A percentile compares a stretch with the other conserved stretches of the same genome.
phyloP scores from a whole-genome alignment of 1,284 basidiomycete genomes.

The Heterobasidion parviporum region DNA sequence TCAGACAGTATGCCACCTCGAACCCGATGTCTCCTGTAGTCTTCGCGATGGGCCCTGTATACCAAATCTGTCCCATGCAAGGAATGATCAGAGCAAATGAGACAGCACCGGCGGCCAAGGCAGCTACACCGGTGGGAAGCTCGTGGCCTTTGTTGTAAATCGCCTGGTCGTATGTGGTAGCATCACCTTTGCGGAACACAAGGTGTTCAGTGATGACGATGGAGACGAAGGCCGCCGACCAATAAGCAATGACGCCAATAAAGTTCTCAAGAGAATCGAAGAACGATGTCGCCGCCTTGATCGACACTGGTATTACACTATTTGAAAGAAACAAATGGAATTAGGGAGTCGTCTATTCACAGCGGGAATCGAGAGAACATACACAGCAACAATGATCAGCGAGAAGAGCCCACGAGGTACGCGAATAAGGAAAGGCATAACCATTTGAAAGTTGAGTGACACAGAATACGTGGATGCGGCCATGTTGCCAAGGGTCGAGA shows the following conservation, averaged over 20 bases:
- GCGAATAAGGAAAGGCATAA: constrained; percentile 54
- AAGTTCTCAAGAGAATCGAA: constrained; percentile 61
- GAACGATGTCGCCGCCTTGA: constrained; percentile 61
- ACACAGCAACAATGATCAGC: constrained; percentile 75
- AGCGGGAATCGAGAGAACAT: constrained; percentile 17
- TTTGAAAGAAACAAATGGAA: not conserved
- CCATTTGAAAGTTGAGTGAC: constrained; percentile 75
- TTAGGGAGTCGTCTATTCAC: not conserved
- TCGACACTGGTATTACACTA: constrained; percentile 48
- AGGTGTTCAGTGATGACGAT: constrained; percentile 60
- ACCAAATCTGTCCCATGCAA: constrained; percentile 69
- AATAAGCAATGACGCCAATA: constrained; percentile 70
- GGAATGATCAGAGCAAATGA: constrained; percentile 57
- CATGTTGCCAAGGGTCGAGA: constrained; percentile 81
- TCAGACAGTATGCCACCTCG: constrained; percentile 54
- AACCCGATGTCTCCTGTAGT: constrained; percentile 74
- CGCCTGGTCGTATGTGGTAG: constrained; percentile 39
- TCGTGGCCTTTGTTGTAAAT: constrained; percentile 45
- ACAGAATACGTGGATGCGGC: constrained; percentile 81
- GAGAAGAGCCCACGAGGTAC: constrained; percentile 88
- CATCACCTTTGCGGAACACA: constrained; percentile 46
- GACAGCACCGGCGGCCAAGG: constrained; percentile 39
- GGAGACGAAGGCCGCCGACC: constrained; percentile 48
- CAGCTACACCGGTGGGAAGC: constrained; percentile 62
- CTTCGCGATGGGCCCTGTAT: constrained; percentile 59